Percentiles rank a stretch among this genome's conserved stretches.
Evolutionary conservation across 768 basidiomycete genomes (phyloP).

Genomic region (Termitomyces sp.): DNA sequence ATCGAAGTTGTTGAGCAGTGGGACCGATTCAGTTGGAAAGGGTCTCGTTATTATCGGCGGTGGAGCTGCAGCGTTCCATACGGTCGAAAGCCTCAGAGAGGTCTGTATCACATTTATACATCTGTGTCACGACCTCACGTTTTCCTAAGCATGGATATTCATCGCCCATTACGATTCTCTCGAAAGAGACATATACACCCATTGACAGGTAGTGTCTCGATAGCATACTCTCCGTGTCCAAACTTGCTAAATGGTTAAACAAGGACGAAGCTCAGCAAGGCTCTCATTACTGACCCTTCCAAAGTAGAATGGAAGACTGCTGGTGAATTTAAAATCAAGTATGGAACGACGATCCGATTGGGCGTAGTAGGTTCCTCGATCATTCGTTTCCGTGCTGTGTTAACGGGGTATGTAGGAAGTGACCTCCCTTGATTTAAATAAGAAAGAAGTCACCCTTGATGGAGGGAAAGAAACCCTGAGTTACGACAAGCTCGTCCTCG

Average conservation of each 20-base stretch:
- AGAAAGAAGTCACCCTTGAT: conserved; percentile 63
- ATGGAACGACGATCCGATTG: conserved; percentile 62
- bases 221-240: background rate
- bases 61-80: conserved; percentile 74
- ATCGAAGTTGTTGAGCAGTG: conserved; percentile 51
- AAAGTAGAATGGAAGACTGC: conserved; percentile 74
- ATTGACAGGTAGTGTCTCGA: conserved; percentile 65
- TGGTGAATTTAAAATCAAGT: conserved; percentile 76
- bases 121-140: background rate
- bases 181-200: conserved; percentile 78
- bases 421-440: conserved; percentile 61
- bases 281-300: conserved; percentile 71
- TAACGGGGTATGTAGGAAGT: conserved; percentile 49
- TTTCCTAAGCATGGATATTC: conserved; percentile 65
- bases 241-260: conserved; percentile 8
- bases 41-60: conserved; percentile 87
- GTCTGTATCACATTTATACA: conserved; percentile 32
- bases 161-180: conserved; percentile 74
- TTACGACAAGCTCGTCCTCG: conserved; percentile 81
- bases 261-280: conserved; percentile 89
- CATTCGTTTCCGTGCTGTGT: background rate
- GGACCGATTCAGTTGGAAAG: conserved; percentile 46
- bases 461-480: conserved; percentile 54
- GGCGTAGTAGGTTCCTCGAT: conserved; percentile 43
- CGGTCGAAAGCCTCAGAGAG: conserved; percentile 81